These are phyloP conservation scores for Flueggea neowawraea DNA, from an alignment of 441 rosid species.

Conservation along the genomic window DNA sequence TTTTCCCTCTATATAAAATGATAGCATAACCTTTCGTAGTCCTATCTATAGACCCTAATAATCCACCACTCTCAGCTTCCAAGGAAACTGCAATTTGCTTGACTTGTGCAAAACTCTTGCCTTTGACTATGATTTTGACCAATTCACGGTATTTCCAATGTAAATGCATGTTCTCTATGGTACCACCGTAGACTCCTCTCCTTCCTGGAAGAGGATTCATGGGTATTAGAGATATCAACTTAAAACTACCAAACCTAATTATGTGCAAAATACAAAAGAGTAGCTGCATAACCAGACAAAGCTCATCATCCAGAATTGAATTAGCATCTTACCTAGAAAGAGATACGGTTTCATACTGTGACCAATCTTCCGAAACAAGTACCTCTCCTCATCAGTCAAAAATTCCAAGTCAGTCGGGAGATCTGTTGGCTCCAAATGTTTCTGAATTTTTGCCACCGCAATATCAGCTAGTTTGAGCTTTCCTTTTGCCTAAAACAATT, in stretches of 20 bases:
- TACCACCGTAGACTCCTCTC: conserved; percentile 78
- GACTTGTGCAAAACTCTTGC: conserved; percentile 57
- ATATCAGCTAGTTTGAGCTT: conserved; percentile 63
- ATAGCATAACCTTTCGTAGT: conserved; percentile 73
- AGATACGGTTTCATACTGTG: conserved; percentile 87
- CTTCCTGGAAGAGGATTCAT: conserved; percentile 45
- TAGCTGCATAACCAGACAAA: no score
- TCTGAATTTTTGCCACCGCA: conserved; percentile 66
- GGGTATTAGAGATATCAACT: conserved; percentile 6
- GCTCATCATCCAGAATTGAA: neutral
- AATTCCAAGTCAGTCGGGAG: conserved; percentile 78
- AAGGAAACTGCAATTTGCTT: conserved; percentile 71
- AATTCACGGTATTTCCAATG: conserved; percentile 91
- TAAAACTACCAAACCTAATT: conserved; percentile 9
- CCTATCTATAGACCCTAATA: conserved; percentile 74
- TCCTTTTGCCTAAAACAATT: conserved; percentile 51
- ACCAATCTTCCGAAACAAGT: conserved; percentile 75
- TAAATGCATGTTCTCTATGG: conserved; percentile 85
- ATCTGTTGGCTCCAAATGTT: conserved; percentile 67
- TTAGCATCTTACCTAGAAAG: conserved; percentile 58
- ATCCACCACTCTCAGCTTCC: conserved; percentile 94
- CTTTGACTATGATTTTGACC: conserved; percentile 68
- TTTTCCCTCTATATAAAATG: conserved; percentile 83
- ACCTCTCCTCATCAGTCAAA: conserved; percentile 77
- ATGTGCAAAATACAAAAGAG: no score